Conservation (phyloP, 208 protist genomes). For the Acanthamoeba healyi region DNA sequence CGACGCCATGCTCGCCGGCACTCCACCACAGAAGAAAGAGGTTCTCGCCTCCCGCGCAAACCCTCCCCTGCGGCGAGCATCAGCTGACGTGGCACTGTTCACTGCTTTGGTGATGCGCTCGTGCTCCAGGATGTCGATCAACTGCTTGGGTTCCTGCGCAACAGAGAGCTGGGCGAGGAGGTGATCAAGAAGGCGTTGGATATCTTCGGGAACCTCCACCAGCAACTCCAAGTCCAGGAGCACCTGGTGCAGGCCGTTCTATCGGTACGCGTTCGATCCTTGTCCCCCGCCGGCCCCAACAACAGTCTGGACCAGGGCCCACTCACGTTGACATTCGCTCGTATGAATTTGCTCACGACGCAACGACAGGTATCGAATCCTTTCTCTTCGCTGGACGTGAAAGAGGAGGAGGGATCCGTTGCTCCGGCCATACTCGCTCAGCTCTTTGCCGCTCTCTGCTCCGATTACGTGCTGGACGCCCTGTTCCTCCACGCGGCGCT, state of each 20-base stretch:
- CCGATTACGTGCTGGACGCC: conserved; percentile 9
- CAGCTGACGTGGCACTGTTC: no score
- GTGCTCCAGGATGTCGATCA: neutral
- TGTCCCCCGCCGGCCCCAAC: neutral
- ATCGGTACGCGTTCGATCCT: neutral
- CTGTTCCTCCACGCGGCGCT: neutral
- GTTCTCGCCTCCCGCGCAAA: neutral
- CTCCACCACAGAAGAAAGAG: neutral
- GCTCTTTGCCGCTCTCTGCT: neutral
- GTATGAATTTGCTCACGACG: no score
- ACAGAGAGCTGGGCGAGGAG: neutral
- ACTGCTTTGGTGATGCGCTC: no score
- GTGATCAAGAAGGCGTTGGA: neutral
- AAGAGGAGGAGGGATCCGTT: neutral
- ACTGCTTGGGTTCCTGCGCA: conserved; percentile 22
- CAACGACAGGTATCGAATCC: neutral
- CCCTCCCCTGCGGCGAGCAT: no score
- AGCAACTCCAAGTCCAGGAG: neutral
- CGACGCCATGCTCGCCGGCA: conserved; percentile 3
- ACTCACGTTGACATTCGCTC: no score
- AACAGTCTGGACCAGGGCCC: neutral
- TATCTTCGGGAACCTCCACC: neutral
- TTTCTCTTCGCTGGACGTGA: neutral
- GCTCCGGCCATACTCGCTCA: neutral
- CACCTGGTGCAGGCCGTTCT: neutral